Evolutionary conservation across 345 rosid genomes (phyloP), one percentile per base, ranked within the genome.

Genomic region (Microthlaspi erraticum): DNA sequence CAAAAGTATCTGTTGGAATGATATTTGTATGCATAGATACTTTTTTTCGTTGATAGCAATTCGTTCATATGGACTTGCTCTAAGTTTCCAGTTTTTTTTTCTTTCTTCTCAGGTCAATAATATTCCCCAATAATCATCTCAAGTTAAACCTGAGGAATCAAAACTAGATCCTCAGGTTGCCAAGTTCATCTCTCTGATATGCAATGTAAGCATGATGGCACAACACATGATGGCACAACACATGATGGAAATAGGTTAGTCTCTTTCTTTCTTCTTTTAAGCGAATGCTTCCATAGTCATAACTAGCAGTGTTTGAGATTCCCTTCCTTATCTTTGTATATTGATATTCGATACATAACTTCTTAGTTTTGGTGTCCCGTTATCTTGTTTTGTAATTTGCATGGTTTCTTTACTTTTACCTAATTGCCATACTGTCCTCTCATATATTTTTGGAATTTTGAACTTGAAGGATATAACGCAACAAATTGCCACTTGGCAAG

Each of bases 401-500:
- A 31, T 19, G 26, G 12, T 44, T 72, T 64, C 45, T 16, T 62
- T 33, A 34, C 69, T 42, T 71, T 7, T 72, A 17, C 63, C 48
- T 72, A 48, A 37, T 36, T 46, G 5, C 45, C 34, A 29, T 45
- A 45, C 63, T 61, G 31, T n/a, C 55, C 9, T 61, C 64, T 55
- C 18, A 42, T 17, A 75, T 36, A 5, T 7, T 62, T 68, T 62
- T n/a, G 5, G 14, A 43, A 8, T n/a, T 64, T 62, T 20, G 49
- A 17, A 41, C 50, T 10, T 82, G 82, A 76, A 78, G 81, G 81
- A 71, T 88, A 90, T 71, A 86, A 93, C 72, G 96, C 96, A 84
- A 90, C 64, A 90, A 88, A 83, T 73, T 93, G 83, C 97, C 98
- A 18, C 97, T 93, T 41, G 98, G 98, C n/a, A 93, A 87, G 79